Conservation (phyloP, 2,329 filamentous ascomycete species). For the Venturiaceae sp. region DNA sequence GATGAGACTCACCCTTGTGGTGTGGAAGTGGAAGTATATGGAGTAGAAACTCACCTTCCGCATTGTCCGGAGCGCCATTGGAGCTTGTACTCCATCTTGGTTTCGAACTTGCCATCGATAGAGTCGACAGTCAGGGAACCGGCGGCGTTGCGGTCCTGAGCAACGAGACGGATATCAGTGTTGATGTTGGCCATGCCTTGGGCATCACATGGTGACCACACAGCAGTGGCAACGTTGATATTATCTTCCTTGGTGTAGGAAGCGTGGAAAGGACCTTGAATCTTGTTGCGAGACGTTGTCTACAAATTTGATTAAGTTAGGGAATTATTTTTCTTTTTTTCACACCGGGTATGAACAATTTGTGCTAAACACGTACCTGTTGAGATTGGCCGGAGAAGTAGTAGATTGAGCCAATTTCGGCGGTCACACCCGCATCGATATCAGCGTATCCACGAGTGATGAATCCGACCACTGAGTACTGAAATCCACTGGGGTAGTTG, state of each 20-base stretch:
- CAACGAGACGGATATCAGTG: conserved; percentile 19
- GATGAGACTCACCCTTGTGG: background rate
- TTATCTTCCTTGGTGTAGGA: conserved; percentile 29
- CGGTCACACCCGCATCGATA: conserved; percentile 36
- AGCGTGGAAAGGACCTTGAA: conserved; percentile 27
- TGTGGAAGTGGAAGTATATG: background rate
- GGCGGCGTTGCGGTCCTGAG: conserved; percentile 18
- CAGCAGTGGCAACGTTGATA: conserved; percentile 33
- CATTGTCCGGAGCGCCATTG: conserved; percentile 31
- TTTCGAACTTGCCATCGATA: conserved; percentile 38
- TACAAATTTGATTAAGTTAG: conserved; percentile 12
- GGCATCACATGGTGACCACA: conserved; percentile 44
- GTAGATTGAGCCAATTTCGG: conserved; percentile 42
- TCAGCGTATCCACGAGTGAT: conserved; percentile 43
- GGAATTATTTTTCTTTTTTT: background rate
- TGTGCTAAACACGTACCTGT: conserved; percentile 22
- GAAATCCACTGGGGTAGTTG: conserved; percentile 41
- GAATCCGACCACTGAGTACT: conserved; percentile 42
- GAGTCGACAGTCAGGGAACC: conserved; percentile 39
- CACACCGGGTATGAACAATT: background rate
- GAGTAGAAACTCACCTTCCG: conserved; percentile 2
- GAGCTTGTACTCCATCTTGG: conserved; percentile 29
- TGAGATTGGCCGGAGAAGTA: conserved; percentile 40
- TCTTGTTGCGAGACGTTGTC: conserved; percentile 26
- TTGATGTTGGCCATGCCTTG: conserved; percentile 45